Evolutionary conservation across 805 yeast species (phyloP), one percentile per base, ranked within the genome.

Genomic region (Barnettozyma californica): DNA sequence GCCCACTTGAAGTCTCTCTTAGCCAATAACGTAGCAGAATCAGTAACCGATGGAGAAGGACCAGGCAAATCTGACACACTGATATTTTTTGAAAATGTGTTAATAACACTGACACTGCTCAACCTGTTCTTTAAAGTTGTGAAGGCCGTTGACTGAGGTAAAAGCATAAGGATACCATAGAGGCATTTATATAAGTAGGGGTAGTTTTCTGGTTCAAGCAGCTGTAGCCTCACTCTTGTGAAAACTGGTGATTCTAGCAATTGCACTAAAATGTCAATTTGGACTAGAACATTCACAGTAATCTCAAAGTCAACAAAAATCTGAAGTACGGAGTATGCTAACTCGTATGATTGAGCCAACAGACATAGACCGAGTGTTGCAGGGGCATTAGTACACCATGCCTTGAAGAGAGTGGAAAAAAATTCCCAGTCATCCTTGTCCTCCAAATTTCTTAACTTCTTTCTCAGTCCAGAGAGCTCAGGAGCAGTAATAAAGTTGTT

Each of bases 101-200:
- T 53, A 9, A 70, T 63, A n/a, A 74, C 70, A 6, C 78, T 70
- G 23, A 69, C 69, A 53, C 73, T 68, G 46, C 60, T 78, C 44
- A 94, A 71, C 51, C 99, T 74, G 58, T 84, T 87, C 54, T 84
- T 84, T 54, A 94, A 72, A 0, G 87, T 80, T n/a, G 77, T 81
- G 63, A 88, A 94, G 0, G 98, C 96, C 11, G 87, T 77, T 0
- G 97, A 88, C 63, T 94, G 99, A 0, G 99, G 99, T 44, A 94
- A 67, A 5, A 94, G 74, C 99, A 94, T 94, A 50, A 94, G 70
- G 27, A 94, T 76, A 1, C 98, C 99, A 63, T 89, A 94, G 27
- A 94, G 74, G 46, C 96, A 87, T 62, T 89, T 88, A 73, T 84
- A 87, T 31, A 94, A 68, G 59, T 77, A 86, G 1, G 95, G 95